Evolutionary conservation across 139 green algal species (phyloP).

Genomic region (Micromonas commoda): DNA sequence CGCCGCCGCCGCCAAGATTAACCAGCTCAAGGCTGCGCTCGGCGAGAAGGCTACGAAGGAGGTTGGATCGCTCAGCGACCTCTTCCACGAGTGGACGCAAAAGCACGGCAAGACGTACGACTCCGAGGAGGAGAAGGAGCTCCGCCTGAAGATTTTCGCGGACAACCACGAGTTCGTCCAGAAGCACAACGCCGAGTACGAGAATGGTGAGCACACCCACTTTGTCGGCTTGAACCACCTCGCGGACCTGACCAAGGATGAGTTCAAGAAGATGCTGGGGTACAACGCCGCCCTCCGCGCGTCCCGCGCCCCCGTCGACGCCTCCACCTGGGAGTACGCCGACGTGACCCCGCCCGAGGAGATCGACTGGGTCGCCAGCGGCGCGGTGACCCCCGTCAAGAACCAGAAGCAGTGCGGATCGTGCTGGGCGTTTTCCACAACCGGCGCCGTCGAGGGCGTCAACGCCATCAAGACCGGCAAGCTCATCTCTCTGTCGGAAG

Average conservation of each 20-base stretch:
- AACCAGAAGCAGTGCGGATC: conserved; percentile 89
- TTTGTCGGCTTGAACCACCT: conserved; percentile 72
- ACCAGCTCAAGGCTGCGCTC: no score
- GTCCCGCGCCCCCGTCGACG: not conserved
- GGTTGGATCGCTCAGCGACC: no score
- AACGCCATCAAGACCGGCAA: conserved; percentile 74
- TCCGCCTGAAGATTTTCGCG: conserved; percentile 61
- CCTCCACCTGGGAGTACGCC: conserved; percentile 26
- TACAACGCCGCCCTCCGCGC: not conserved
- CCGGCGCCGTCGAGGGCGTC: conserved; percentile 82
- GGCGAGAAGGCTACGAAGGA: no score
- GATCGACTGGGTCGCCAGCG: conserved; percentile 74
- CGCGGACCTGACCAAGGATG: conserved; percentile 80
- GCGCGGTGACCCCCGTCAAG: conserved; percentile 83
- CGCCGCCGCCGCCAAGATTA: no score
- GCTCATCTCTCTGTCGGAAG: conserved; percentile 78
- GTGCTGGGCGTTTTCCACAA: conserved; percentile 95
- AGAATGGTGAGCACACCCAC: conserved; percentile 25
- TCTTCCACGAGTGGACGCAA: conserved; percentile 4
- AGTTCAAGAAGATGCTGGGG: conserved; percentile 69
- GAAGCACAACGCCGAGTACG: conserved; percentile 59
- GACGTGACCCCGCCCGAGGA: conserved; percentile 42
- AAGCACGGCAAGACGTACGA: conserved; percentile 24
- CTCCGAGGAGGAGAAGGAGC: not conserved
- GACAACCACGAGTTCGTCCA: conserved; percentile 73